phyloP scores from a whole-genome alignment of 352 stramenopile species.

The Saprolegnia parasitica region DNA sequence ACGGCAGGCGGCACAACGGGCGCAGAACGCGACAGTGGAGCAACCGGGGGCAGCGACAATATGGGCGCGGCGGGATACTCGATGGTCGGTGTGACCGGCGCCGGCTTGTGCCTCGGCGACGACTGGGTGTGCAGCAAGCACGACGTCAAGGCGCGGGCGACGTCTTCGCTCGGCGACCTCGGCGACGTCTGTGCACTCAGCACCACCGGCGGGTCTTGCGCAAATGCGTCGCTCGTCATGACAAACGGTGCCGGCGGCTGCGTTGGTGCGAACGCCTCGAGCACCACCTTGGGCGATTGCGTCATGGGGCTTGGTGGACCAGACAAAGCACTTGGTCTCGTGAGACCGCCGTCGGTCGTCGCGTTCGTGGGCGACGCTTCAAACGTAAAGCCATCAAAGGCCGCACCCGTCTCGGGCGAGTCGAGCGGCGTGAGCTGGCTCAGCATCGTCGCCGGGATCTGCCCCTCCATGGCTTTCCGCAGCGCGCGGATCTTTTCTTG shows the following conservation, averaged over 20 bases:
- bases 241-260: too few relatives aligned
- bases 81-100: background rate
- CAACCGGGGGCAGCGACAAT: background rate
- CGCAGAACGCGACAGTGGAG: too few relatives aligned
- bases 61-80: background rate
- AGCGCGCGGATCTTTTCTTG: constrained; percentile 32
- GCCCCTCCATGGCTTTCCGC: constrained; percentile 2
- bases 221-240: background rate
- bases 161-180: background rate
- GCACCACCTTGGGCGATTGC: too few relatives aligned
- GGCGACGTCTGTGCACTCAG: background rate
- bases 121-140: background rate
- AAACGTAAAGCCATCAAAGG: background rate
- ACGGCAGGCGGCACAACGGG: background rate
- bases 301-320: too few relatives aligned
- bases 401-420: background rate
- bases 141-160: background rate
- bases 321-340: too few relatives aligned
- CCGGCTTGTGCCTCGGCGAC: background rate
- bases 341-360: too few relatives aligned
- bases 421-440: background rate
- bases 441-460: background rate
- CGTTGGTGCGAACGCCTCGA: too few relatives aligned
- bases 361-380: background rate
- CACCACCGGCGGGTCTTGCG: background rate